A percentile compares a stretch with the other conserved stretches of the same genome.
Evolutionary conservation across 768 basidiomycete genomes (phyloP).

Genomic region (Pleurotus eryngii): DNA sequence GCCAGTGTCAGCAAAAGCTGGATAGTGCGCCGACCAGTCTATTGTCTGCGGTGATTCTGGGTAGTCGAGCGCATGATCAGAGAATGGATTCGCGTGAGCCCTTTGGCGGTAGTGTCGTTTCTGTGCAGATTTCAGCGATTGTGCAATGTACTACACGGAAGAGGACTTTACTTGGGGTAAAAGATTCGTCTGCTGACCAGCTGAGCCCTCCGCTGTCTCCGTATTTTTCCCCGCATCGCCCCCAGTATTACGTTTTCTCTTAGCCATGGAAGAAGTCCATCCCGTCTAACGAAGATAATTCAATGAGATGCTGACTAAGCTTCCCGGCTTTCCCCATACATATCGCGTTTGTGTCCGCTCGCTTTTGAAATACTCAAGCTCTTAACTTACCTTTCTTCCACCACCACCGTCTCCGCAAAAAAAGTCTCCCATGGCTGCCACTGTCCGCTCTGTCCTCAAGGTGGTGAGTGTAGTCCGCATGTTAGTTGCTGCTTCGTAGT

Average conservation of each 20-base stretch:
- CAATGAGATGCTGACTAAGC: conserved; percentile 10
- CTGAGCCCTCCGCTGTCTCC: background rate
- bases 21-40: conserved; percentile 85
- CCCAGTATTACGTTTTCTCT: conserved; percentile 26
- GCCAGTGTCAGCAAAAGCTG: conserved; percentile 52
- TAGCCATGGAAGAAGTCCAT: conserved; percentile 21
- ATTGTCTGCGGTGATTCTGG: conserved; percentile 71
- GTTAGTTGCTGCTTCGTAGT: background rate
- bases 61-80: conserved; percentile 85
- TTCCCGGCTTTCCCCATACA: conserved; percentile 18
- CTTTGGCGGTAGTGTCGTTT: conserved; percentile 85
- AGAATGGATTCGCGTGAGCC: conserved; percentile 84
- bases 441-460: conserved; percentile 32
- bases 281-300: background rate
- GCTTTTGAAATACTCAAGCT: conserved; percentile 16
- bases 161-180: conserved; percentile 46
- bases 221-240: background rate
- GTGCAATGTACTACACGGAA: background rate
- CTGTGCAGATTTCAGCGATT: conserved; percentile 29
- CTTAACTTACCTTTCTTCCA: conserved; percentile 12
- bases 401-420: conserved; percentile 11
- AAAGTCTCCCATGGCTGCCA: conserved; percentile 39
- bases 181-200: conserved; percentile 19
- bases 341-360: conserved; percentile 10
- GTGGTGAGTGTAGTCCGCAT: conserved; percentile 27